These are phyloP conservation scores for Corrigiola litoralis DNA, from an alignment of 179 eudicot species.

Conservation along the genomic window DNA sequence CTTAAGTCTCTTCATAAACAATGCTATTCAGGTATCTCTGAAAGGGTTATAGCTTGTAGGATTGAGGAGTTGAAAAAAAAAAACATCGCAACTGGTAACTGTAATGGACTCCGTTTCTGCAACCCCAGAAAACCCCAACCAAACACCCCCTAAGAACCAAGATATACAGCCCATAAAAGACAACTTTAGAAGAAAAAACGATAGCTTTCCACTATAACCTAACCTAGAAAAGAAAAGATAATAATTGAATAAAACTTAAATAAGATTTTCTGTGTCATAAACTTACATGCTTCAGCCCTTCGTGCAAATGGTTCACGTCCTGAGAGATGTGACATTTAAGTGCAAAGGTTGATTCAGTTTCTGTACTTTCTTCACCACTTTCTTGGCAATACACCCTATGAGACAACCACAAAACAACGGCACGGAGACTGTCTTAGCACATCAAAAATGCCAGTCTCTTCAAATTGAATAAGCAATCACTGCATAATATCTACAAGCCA, in stretches of 20 bases:
- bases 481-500: background rate
- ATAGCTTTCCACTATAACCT: background rate
- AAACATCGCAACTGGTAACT: no score
- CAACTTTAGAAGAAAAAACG: background rate
- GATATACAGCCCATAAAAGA: background rate
- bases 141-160: background rate
- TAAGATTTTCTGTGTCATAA: background rate
- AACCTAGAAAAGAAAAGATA: background rate
- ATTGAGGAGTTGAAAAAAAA: no score
- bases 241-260: background rate
- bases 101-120: no score
- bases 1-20: no score
- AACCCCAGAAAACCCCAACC: no score
- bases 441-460: conserved; percentile 3
- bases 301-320: conserved; percentile 94
- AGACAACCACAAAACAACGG: conserved; percentile 7
- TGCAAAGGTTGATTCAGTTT: conserved; percentile 73
- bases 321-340: conserved; percentile 97
- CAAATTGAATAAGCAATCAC: background rate
- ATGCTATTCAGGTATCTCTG: no score
- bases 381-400: conserved; percentile 86
- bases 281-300: conserved; percentile 90
- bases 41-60: no score
- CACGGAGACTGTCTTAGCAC: background rate
- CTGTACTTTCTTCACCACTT: conserved; percentile 96